Conservation (phyloP, 73 alveolate genomes). For the Paramecium sonneborni region DNA sequence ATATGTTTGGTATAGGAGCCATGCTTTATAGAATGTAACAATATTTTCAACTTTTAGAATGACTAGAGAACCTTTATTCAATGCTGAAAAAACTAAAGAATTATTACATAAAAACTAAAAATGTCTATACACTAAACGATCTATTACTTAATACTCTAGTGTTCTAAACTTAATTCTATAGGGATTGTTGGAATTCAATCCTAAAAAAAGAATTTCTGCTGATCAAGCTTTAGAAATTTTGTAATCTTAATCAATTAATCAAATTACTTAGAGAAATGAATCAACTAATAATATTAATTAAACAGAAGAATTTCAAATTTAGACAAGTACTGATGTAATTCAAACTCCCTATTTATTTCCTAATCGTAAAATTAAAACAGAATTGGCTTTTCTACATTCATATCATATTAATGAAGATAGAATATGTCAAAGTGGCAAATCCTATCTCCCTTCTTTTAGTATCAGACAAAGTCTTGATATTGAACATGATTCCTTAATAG, state of each 20-base stretch:
- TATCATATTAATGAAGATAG: conserved; percentile 10
- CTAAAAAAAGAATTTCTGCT: conserved; percentile 1
- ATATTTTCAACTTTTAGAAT: not conserved
- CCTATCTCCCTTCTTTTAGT: conserved; percentile 43
- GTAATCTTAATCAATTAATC: not conserved
- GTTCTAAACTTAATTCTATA: not conserved
- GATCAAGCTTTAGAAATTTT: conserved; percentile 15
- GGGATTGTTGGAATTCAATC: conserved; percentile 27
- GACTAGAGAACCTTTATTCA: conserved; percentile 27
- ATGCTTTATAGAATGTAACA: conserved; percentile 12
- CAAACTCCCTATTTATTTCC: conserved; percentile 23
- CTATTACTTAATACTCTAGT: not conserved
- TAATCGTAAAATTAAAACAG: not conserved
- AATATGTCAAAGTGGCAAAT: not conserved
- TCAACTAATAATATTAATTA: not conserved
- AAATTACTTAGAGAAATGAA: not conserved
- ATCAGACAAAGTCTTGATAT: not conserved
- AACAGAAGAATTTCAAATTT: not conserved
- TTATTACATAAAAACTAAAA: not conserved
- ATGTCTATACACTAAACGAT: not conserved
- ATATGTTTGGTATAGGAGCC: conserved; percentile 42
- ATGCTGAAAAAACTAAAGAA: conserved; percentile 39
- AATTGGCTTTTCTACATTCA: not conserved
- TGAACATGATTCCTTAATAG: not conserved
- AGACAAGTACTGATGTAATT: not conserved